Percentiles rank a stretch among this genome's conserved stretches.
Conservation (phyloP, 495 filamentous ascomycete species). For the Hypoxylon crocopeplum region DNA sequence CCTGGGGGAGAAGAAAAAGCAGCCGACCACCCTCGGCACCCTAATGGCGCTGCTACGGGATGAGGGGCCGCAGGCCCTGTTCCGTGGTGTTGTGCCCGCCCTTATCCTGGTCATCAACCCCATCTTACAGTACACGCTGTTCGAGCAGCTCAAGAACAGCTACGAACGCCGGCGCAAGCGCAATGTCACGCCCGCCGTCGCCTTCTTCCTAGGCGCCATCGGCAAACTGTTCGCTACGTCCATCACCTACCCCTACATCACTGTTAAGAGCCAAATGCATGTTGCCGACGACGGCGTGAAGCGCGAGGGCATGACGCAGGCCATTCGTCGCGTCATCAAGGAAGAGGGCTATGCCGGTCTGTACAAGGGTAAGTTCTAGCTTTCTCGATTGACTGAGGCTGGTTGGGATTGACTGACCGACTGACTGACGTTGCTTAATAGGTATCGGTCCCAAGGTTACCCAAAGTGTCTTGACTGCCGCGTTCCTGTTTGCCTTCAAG, state of each 20-base stretch:
- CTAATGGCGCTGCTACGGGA: constrained; percentile 75
- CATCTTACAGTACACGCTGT: constrained; percentile 98
- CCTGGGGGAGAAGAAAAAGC: constrained; percentile 39
- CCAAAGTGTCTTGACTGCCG: constrained; percentile 95
- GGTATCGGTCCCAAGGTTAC: constrained; percentile 94
- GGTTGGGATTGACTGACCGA: background rate
- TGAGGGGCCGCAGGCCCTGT: constrained; percentile 83
- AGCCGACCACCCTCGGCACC: constrained; percentile 76
- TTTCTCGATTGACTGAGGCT: background rate
- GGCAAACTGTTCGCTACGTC: constrained; percentile 93
- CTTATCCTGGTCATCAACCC: constrained; percentile 96
- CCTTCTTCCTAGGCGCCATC: constrained; percentile 88
- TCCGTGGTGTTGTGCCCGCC: constrained; percentile 91
- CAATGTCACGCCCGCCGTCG: constrained; percentile 78
- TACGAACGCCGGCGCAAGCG: constrained; percentile 53
- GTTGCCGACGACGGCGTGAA: constrained; percentile 68
- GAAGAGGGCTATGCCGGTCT: constrained; percentile 90
- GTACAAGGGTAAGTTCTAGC: constrained; percentile 77
- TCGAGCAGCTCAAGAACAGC: constrained; percentile 88
- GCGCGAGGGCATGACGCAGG: constrained; percentile 73
- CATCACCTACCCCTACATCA: constrained; percentile 98
- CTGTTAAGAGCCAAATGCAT: constrained; percentile 96
- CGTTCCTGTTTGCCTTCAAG: constrained; percentile 98
- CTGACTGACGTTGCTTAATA: constrained; percentile 38
- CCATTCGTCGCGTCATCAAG: constrained; percentile 76